These are phyloP conservation scores for Dryadomyces quercivorus DNA, from an alignment of 2,329 filamentous ascomycete species.

Conservation along the genomic window DNA sequence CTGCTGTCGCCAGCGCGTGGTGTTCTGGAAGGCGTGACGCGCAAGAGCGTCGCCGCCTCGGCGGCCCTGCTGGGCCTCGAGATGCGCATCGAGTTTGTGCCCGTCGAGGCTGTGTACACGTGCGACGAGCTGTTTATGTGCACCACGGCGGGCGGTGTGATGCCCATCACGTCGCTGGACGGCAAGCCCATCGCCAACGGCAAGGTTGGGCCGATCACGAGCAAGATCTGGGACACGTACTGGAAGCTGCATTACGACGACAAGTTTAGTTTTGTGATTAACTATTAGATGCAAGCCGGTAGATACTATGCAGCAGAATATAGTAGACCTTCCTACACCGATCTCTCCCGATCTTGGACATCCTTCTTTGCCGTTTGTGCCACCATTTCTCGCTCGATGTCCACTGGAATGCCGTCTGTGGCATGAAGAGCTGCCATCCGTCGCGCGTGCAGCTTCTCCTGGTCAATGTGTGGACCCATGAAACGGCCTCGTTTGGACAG, in stretches of 20 bases:
- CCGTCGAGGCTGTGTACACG: slow-evolving; percentile 26
- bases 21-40: slow-evolving; percentile 34
- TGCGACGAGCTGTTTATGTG: slow-evolving; percentile 39
- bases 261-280: slow-evolving; percentile 19
- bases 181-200: slow-evolving; percentile 27
- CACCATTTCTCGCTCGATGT: not conserved
- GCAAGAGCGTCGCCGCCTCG: slow-evolving; percentile 34
- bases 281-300: not conserved
- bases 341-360: not conserved
- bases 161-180: slow-evolving; percentile 37
- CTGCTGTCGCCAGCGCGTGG: slow-evolving; percentile 34
- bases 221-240: slow-evolving; percentile 36
- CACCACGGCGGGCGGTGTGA: slow-evolving; percentile 39
- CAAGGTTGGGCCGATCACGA: slow-evolving; percentile 31
- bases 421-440: slow-evolving; percentile 1
- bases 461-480: slow-evolving; percentile 5
- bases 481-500: slow-evolving; percentile 2
- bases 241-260: slow-evolving; percentile 34
- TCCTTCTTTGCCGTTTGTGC: not conserved
- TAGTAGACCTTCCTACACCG: too few relatives aligned
- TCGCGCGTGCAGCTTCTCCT: slow-evolving; percentile 3
- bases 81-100: slow-evolving; percentile 27
- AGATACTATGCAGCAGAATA: too few relatives aligned
- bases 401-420: not conserved
- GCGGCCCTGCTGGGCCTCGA: slow-evolving; percentile 21